A percentile compares a stretch with the other conserved stretches of the same genome.
Evolutionary conservation across 1,284 basidiomycete genomes (phyloP).

Genomic region (Ganoderma meredithae): DNA sequence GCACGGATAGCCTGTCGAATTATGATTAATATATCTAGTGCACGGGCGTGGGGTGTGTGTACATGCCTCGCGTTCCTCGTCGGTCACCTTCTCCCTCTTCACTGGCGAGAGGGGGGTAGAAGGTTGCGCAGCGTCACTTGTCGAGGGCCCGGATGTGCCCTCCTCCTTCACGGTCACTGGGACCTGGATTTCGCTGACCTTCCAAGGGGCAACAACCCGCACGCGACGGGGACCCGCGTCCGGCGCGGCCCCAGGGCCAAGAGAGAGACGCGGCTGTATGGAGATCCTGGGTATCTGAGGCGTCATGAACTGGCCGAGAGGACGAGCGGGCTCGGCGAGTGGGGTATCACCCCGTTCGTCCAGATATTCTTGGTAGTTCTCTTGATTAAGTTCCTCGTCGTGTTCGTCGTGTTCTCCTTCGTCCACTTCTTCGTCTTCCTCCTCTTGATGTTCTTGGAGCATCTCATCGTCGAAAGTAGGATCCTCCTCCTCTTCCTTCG

Average conservation of each 20-base stretch:
- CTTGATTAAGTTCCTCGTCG: conserved; percentile 27
- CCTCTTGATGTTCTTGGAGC: conserved; percentile 24
- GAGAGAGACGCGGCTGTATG: conserved; percentile 28
- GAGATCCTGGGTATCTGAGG: conserved; percentile 47
- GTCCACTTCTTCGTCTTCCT: conserved; percentile 23
- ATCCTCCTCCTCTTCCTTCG: conserved; percentile 35
- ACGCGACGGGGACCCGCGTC: conserved; percentile 53
- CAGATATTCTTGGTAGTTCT: conserved; percentile 23
- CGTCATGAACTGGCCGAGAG: conserved; percentile 59
- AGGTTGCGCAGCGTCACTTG: conserved; percentile 1
- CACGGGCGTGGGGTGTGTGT: neutral
- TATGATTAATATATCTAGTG: neutral
- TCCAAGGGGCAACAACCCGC: conserved; percentile 58
- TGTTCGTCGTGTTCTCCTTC: conserved; percentile 23
- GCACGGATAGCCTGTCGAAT: conserved; percentile 61
- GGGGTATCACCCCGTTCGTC: conserved; percentile 14
- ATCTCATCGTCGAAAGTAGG: conserved; percentile 25
- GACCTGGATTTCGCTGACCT: conserved; percentile 59
- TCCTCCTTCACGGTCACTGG: conserved; percentile 40
- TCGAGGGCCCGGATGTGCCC: conserved; percentile 6
- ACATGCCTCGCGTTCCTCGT: conserved; percentile 59
- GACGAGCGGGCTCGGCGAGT: conserved; percentile 15
- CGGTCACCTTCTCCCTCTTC: conserved; percentile 45
- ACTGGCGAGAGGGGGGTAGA: conserved; percentile 26
- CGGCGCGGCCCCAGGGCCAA: conserved; percentile 30